These are phyloP conservation scores for Tetrahymena elliotti DNA, from an alignment of 73 alveolate genomes.

Conservation along the genomic window DNA sequence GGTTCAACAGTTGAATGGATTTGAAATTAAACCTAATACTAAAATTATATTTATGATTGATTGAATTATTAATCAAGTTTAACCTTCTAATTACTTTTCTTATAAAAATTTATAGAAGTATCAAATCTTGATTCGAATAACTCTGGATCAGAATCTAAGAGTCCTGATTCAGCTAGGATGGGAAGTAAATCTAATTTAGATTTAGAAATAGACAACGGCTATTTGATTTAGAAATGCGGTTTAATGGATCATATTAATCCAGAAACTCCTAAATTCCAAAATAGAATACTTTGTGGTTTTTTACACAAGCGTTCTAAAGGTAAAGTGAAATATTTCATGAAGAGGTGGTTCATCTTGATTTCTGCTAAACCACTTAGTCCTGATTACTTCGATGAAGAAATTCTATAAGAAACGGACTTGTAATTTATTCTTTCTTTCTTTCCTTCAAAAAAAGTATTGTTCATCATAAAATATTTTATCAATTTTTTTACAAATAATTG, in stretches of 20 bases:
- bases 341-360: conserved; percentile 68
- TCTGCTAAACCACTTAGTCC: conserved; percentile 60
- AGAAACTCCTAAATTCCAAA: not conserved
- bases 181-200: not conserved
- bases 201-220: not conserved
- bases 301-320: conserved; percentile 70
- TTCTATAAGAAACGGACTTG: conserved; percentile 47
- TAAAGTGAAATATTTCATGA: conserved; percentile 54
- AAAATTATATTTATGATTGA: not conserved
- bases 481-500: too few species aligned
- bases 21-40: not conserved
- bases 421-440: too few species aligned
- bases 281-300: conserved; percentile 64
- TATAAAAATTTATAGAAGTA: not conserved
- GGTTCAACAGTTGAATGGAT: not conserved
- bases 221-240: not conserved
- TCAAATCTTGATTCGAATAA: not conserved
- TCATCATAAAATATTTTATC: too few species aligned
- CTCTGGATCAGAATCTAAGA: not conserved
- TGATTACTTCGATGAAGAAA: conserved; percentile 51
- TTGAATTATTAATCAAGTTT: not conserved
- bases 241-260: not conserved
- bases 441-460: too few species aligned
- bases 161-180: not conserved
- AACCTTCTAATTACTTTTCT: not conserved